These are phyloP conservation scores for Daldinia vernicosa DNA, from an alignment of 495 filamentous ascomycete species.

Conservation along the genomic window DNA sequence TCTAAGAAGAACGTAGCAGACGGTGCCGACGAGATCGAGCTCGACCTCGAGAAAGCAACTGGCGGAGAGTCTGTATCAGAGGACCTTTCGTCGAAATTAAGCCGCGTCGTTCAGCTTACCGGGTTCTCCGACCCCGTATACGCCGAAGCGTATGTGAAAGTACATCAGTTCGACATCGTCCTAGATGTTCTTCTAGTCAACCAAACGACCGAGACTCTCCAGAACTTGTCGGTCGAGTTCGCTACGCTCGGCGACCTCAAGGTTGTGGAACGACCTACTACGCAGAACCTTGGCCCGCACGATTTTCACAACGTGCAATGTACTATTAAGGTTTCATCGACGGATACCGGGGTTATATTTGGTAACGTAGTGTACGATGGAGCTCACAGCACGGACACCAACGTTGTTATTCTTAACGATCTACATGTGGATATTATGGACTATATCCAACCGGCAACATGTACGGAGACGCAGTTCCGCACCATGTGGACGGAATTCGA, in stretches of 20 bases:
- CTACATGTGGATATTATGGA: conserved; percentile 99
- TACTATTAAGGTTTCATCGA: conserved; percentile 99
- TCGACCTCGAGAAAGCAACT: conserved; percentile 92
- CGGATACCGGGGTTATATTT: conserved; percentile 98
- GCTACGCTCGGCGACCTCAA: conserved; percentile 97
- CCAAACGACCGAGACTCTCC: conserved; percentile 94
- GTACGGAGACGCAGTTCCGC: conserved; percentile 97
- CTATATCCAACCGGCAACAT: conserved; percentile 97
- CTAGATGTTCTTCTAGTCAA: conserved; percentile 97
- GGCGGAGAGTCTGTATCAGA: conserved; percentile 85
- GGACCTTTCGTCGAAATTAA: conserved; percentile 91
- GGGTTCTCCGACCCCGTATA: conserved; percentile 99
- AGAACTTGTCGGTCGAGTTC: conserved; percentile 97
- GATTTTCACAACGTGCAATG: conserved; percentile 98
- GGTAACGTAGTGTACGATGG: conserved; percentile 99
- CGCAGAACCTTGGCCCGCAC: conserved; percentile 91
- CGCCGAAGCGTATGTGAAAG: conserved; percentile 97
- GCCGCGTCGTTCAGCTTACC: conserved; percentile 94
- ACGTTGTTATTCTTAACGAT: conserved; percentile 98
- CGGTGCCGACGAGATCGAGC: conserved; percentile 82
- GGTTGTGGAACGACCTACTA: conserved; percentile 95
- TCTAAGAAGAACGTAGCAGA: conserved; percentile 90
- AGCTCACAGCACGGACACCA: conserved; percentile 91
- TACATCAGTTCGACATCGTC: conserved; percentile 99
- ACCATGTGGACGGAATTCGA: conserved; percentile 99